A percentile compares a stretch with the other conserved stretches of the same genome.
phyloP scores from a whole-genome alignment of 164 flowering plant genomes.

The Umbilicus rupestris region DNA sequence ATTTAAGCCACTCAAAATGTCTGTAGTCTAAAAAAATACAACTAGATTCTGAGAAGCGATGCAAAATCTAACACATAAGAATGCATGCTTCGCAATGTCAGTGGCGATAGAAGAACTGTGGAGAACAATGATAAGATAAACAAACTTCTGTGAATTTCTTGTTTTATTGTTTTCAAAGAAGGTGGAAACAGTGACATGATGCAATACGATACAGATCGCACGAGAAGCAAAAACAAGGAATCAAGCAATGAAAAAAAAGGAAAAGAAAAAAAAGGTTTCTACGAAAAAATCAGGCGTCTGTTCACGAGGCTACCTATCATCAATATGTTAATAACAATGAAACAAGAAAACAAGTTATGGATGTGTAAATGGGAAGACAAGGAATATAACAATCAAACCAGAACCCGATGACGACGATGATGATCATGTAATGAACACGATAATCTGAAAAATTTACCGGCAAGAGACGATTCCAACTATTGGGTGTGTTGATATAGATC shows the following conservation, averaged over 20 bases:
- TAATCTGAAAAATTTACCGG: background rate
- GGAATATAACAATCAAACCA: conserved; percentile 5
- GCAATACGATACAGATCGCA: background rate
- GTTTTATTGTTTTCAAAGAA: background rate
- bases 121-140: too few relatives aligned
- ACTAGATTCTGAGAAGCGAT: background rate
- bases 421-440: background rate
- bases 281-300: background rate
- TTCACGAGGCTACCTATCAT: conserved; percentile 1
- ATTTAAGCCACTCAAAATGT: background rate
- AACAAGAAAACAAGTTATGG: background rate
- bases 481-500: conserved; percentile 56
- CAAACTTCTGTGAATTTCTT: background rate
- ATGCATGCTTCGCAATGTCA: too few relatives aligned
- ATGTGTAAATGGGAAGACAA: background rate
- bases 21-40: background rate
- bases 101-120: too few relatives aligned
- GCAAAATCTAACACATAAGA: background rate
- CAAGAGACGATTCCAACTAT: conserved; percentile 4
- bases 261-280: background rate
- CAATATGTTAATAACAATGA: conserved; percentile 2
- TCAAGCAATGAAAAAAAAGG: background rate
- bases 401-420: background rate
- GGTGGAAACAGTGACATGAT: background rate
- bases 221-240: background rate